Evolutionary conservation across 352 stramenopile species (phyloP).

Genomic region (Globisporangium sylvaticum): DNA sequence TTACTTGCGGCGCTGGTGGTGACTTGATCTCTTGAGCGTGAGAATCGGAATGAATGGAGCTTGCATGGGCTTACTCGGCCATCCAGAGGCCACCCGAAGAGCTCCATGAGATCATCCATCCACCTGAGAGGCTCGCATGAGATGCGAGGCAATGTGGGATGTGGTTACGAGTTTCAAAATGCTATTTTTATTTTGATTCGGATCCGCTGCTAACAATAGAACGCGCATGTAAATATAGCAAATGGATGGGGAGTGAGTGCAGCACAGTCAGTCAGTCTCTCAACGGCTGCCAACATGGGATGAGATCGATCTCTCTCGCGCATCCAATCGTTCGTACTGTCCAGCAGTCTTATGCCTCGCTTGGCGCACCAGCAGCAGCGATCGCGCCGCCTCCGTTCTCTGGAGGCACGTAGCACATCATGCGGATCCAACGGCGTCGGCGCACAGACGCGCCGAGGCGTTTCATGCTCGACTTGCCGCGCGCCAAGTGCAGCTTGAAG

Average conservation of each 20-base stretch:
- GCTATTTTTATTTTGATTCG: slow-evolving; percentile 7
- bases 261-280: not conserved
- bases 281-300: not conserved
- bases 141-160: not conserved
- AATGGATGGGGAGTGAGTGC: not conserved
- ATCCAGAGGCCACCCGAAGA: not conserved
- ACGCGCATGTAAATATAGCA: slow-evolving; percentile 4
- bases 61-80: not conserved
- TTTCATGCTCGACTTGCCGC: slow-evolving; percentile 77
- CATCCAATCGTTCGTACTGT: not conserved
- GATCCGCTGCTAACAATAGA: slow-evolving; percentile 1
- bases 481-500: slow-evolving; percentile 79
- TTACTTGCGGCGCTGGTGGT: not conserved
- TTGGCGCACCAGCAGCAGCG: not conserved
- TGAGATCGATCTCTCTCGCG: not conserved
- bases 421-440: slow-evolving; percentile 79
- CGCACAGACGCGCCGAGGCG: slow-evolving; percentile 68
- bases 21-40: slow-evolving; percentile 1
- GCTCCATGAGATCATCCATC: not conserved
- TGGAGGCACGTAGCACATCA: slow-evolving; percentile 74
- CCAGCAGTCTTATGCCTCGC: not conserved
- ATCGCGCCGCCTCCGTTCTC: slow-evolving; percentile 18
- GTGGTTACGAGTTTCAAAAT: slow-evolving; percentile 5
- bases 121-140: not conserved
- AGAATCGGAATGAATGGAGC: slow-evolving; percentile 8